phyloP scores from a whole-genome alignment of 2,329 filamentous ascomycete species.

The Arthrobotrys iridis region DNA sequence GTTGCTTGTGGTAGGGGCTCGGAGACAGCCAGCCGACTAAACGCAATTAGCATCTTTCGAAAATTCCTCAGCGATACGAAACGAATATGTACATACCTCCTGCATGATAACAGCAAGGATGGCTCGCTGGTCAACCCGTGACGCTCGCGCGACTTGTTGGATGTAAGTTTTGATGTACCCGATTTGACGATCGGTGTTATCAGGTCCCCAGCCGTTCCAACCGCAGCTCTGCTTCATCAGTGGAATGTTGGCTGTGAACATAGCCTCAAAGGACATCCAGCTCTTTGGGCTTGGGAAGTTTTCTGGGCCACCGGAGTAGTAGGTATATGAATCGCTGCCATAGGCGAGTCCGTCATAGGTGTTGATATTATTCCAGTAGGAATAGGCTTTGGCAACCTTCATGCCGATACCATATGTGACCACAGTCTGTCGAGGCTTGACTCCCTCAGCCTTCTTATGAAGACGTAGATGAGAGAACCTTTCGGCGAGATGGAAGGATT shows the following conservation, averaged over 20 bases:
- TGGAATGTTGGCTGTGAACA: slow-evolving; percentile 47
- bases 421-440: slow-evolving; percentile 2
- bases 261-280: slow-evolving; percentile 53
- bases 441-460: slow-evolving; percentile 3
- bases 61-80: not conserved
- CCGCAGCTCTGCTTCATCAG: slow-evolving; percentile 49
- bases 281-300: slow-evolving; percentile 25
- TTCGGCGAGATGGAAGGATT: slow-evolving; percentile 15
- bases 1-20: slow-evolving; percentile 61
- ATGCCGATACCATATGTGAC: slow-evolving; percentile 27
- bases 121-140: slow-evolving; percentile 60
- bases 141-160: slow-evolving; percentile 44
- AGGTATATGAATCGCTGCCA: slow-evolving; percentile 30
- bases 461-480: slow-evolving; percentile 25
- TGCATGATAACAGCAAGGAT: slow-evolving; percentile 64
- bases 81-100: slow-evolving; percentile 58
- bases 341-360: slow-evolving; percentile 13
- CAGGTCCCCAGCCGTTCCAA: slow-evolving; percentile 50
- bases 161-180: slow-evolving; percentile 39
- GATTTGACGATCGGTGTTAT: slow-evolving; percentile 44
- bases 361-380: slow-evolving; percentile 33
- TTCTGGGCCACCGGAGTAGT: slow-evolving; percentile 33
- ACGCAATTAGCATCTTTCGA: slow-evolving; percentile 11
- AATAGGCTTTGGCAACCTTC: slow-evolving; percentile 21
- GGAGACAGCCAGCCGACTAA: slow-evolving; percentile 61